Conservation (phyloP, 805 yeast species). For the Candida pseudofarinosa region DNA sequence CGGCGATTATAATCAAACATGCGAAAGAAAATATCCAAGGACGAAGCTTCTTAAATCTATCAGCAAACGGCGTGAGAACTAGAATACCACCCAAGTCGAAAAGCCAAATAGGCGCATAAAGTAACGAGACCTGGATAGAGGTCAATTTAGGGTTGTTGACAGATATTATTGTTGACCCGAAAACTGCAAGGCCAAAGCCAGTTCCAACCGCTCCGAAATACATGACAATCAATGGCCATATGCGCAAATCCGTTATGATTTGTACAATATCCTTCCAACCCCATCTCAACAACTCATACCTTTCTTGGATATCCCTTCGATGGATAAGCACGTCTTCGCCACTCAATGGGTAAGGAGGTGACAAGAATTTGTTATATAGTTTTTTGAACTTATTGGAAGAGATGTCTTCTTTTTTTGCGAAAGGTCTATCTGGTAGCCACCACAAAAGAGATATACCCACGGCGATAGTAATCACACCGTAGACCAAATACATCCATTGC, state of each 20-base stretch:
- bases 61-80: constrained; percentile 76
- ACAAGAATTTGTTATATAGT: constrained; percentile 21
- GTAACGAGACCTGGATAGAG: constrained; percentile 65
- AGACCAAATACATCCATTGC: constrained; percentile 81
- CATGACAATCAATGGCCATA: constrained; percentile 83
- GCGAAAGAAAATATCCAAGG: constrained; percentile 61
- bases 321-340: constrained; percentile 54
- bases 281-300: constrained; percentile 52
- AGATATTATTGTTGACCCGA: constrained; percentile 73
- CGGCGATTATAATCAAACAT: constrained; percentile 64
- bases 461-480: constrained; percentile 64
- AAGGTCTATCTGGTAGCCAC: constrained; percentile 86
- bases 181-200: constrained; percentile 83
- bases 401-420: constrained; percentile 6
- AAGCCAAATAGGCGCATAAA: constrained; percentile 89
- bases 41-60: constrained; percentile 55
- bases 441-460: constrained; percentile 64
- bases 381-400: constrained; percentile 13
- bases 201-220: constrained; percentile 91
- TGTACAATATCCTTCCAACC: constrained; percentile 51
- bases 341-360: constrained; percentile 47
- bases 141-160: constrained; percentile 59
- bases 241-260: constrained; percentile 57
- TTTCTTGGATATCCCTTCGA: constrained; percentile 51
- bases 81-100: constrained; percentile 77